Evolutionary conservation across 345 rosid genomes (phyloP), one percentile per base, ranked within the genome.

Genomic region (Ricinus communis): DNA sequence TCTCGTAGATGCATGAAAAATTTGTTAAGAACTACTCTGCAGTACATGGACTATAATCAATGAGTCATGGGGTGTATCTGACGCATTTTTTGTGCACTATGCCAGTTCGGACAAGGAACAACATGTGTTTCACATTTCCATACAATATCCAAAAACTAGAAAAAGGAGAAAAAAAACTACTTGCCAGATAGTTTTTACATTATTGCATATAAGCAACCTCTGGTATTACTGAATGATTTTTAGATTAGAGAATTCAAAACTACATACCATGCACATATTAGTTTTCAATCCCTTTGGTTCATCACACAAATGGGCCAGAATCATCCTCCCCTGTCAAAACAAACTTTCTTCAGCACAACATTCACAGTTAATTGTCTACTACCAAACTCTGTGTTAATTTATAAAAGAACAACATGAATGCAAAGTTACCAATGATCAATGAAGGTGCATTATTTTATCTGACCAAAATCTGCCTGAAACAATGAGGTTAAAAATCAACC

Each of bases 251-350:
- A 73, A 69, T 46, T 15, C 16, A 58, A 66, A 65, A 49, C 52
- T 45, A 21, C 82, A 76, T 95, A 95, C 99, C 96, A 95, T 74
- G 87, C 99, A 92, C 99, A 95, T 95, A 75, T 95, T 89, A 71
- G 99, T 95, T 83, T 95, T 95, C 71, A 95, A 80, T 77, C 99
- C 99, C 81, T 91, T 95, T 18, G 98, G 97, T 79, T 95, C 99
- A 79, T 95, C 98, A 74, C 99, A 95, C 83, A 95, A 79, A 80
- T 95, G 99, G 73, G 99, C 92, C 76, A 95, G 85, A 84, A 95
- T 93, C 99, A 95, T 93, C 81, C 99, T 87, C 80, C 99, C 99
- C 99, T 95, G 91, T 65, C 74, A 82, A 80, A 65, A 56, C 28
- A 76, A 77, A 58, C 65, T 30, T 31, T 36, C 43, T 28, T 79